These are phyloP conservation scores for Podaxis sp. DNA, from an alignment of 768 basidiomycete genomes.

Conservation along the genomic window DNA sequence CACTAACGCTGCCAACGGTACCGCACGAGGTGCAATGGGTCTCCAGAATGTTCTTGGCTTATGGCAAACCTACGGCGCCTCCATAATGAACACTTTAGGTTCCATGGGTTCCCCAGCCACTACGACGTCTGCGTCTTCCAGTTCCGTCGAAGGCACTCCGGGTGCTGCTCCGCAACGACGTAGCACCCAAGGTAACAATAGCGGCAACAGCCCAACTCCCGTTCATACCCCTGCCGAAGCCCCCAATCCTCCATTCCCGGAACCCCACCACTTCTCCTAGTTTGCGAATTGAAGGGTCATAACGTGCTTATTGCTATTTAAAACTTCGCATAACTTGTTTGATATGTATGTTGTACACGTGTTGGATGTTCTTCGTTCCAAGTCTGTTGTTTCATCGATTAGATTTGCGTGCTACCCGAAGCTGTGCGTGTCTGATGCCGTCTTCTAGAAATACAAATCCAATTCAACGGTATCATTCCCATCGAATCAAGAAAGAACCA, in stretches of 20 bases:
- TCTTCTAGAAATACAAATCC: constrained; percentile 7
- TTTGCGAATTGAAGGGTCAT: neutral
- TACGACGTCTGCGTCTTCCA: constrained; percentile 10
- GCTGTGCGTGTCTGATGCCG: neutral
- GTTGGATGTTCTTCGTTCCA: neutral
- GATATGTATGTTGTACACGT: constrained; percentile 4
- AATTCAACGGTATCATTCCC: neutral
- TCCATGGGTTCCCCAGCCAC: constrained; percentile 1
- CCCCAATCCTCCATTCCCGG: constrained; percentile 33
- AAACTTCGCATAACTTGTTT: neutral
- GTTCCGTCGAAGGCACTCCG: constrained; percentile 4
- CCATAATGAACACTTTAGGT: constrained; percentile 23
- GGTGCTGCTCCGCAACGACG: constrained; percentile 1
- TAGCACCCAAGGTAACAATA: neutral
- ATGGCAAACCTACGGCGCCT: constrained; percentile 38
- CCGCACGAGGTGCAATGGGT: neutral
- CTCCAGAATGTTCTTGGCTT: constrained; percentile 20
- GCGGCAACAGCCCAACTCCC: neutral
- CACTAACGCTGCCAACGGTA: neutral
- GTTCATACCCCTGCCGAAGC: neutral
- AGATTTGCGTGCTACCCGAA: neutral
- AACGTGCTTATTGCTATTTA: constrained; percentile 9
- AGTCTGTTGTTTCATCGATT: neutral
- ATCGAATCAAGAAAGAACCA: constrained; percentile 7
- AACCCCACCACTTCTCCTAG: constrained; percentile 28